Conservation (phyloP, 345 rosid genomes). For the Populus davidiana region DNA sequence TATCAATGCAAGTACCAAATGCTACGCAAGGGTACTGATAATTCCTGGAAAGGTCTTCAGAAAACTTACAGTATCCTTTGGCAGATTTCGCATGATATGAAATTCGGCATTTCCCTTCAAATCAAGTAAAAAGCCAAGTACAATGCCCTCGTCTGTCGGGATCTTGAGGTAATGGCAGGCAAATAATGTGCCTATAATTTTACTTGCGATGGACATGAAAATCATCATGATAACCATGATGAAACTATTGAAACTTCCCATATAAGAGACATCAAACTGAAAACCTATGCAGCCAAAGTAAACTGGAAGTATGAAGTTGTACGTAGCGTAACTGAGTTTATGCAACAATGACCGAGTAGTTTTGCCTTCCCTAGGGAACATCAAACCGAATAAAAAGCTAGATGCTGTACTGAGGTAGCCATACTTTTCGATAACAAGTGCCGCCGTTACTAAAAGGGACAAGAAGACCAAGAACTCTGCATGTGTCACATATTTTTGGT, state of each 20-base stretch:
- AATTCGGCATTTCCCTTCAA: slow-evolving; percentile 75
- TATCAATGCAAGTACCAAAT: too few species aligned
- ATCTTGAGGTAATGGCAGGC: slow-evolving; percentile 52
- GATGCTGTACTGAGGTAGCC: slow-evolving; percentile 41
- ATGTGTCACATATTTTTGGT: slow-evolving; percentile 56
- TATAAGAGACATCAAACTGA: slow-evolving; percentile 39
- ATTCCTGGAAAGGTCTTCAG: background rate
- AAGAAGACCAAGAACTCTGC: slow-evolving; percentile 52
- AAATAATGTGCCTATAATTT: slow-evolving; percentile 52
- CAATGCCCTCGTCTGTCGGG: slow-evolving; percentile 47
- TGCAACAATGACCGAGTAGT: slow-evolving; percentile 58
- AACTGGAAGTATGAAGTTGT: slow-evolving; percentile 73
- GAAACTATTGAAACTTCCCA: slow-evolving; percentile 8
- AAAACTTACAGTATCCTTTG: slow-evolving; percentile 12
- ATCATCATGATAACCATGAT: slow-evolving; percentile 31
- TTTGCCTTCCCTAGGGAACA: slow-evolving; percentile 83
- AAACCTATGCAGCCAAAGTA: slow-evolving; percentile 80
- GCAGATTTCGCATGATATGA: slow-evolving; percentile 33
- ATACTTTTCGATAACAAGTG: slow-evolving; percentile 38
- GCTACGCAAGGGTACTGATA: too few species aligned
- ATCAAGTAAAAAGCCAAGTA: slow-evolving; percentile 55
- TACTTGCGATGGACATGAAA: slow-evolving; percentile 41
- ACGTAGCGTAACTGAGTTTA: slow-evolving; percentile 55
- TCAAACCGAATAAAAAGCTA: slow-evolving; percentile 56
- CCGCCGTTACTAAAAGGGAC: slow-evolving; percentile 33